phyloP scores from a whole-genome alignment of 129 eudicot genomes.

The Pseudognaphalium luteoalbum region DNA sequence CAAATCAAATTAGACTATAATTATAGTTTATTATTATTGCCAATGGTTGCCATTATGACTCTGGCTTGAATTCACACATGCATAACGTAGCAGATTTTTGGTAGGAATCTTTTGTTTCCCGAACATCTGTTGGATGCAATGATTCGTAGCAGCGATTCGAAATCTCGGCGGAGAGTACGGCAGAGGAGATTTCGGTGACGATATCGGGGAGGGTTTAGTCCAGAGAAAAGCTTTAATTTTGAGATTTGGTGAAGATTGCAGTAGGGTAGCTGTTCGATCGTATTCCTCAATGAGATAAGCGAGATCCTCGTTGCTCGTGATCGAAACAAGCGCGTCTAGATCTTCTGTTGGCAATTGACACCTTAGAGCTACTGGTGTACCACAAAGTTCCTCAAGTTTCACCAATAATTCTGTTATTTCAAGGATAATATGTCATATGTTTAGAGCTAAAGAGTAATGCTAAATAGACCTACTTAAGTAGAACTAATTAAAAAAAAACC shows the following conservation, averaged over 20 bases:
- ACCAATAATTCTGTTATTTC: constrained; percentile 50
- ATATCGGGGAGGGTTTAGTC: constrained; percentile 40
- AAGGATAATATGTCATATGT: not conserved
- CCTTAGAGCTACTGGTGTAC: constrained; percentile 55
- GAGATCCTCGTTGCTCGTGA: constrained; percentile 75
- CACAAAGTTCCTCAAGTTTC: constrained; percentile 65
- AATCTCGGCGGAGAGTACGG: constrained; percentile 21
- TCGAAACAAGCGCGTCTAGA: constrained; percentile 68
- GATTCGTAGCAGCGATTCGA: constrained; percentile 7
- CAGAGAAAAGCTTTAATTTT: constrained; percentile 75
- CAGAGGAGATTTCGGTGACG: constrained; percentile 43
- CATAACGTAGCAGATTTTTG: constrained; percentile 44
- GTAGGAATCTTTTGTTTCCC: constrained; percentile 27
- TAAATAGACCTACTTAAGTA: no score
- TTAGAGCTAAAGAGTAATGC: no score
- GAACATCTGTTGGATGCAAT: constrained; percentile 32
- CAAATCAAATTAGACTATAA: no score
- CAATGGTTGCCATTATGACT: constrained; percentile 58
- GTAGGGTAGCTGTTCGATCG: constrained; percentile 40
- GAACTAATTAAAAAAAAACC: no score
- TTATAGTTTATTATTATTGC: constrained; percentile 5
- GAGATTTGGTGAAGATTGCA: constrained; percentile 34
- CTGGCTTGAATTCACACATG: constrained; percentile 46
- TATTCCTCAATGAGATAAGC: constrained; percentile 73
- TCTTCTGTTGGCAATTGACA: constrained; percentile 82